Evolutionary conservation across 1,284 basidiomycete species (phyloP).

Genomic region (Papiliotrema laurentii): DNA sequence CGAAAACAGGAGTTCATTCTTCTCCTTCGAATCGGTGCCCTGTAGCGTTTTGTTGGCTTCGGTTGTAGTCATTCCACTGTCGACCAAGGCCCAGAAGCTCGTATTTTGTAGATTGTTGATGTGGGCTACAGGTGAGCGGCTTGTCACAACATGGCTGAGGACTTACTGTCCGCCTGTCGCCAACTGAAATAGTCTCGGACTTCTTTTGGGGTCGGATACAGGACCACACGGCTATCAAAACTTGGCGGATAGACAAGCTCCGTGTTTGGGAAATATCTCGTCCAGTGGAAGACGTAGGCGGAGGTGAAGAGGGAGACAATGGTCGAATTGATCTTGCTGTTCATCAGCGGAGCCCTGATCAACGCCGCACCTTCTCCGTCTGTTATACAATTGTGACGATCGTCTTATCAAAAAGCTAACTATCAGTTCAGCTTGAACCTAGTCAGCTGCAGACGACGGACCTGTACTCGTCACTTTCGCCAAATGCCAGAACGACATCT

Average conservation of each 20-base stretch:
- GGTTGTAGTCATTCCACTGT: constrained; percentile 67
- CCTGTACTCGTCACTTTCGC: constrained; percentile 97
- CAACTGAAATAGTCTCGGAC: constrained; percentile 91
- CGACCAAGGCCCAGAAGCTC: constrained; percentile 87
- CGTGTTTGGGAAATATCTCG: constrained; percentile 64
- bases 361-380: constrained; percentile 58
- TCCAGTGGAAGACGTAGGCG: constrained; percentile 84
- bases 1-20: constrained; percentile 84
- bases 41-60: constrained; percentile 78
- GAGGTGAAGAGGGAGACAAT: constrained; percentile 90
- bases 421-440: not conserved
- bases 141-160: too few relatives aligned
- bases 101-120: constrained; percentile 99
- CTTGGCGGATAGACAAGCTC: constrained; percentile 75
- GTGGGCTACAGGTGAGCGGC: constrained; percentile 63
- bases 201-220: constrained; percentile 71
- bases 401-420: constrained; percentile 78
- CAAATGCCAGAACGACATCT: constrained; percentile 77
- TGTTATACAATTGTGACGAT: constrained; percentile 71
- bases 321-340: constrained; percentile 82
- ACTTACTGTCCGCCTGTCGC: constrained; percentile 92
- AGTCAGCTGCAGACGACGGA: constrained; percentile 36
- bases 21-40: constrained; percentile 82
- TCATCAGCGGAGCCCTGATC: not conserved
- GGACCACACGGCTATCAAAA: constrained; percentile 84